These are phyloP conservation scores for Xylaria venustula DNA, from an alignment of 495 filamentous ascomycete species.

Conservation along the genomic window DNA sequence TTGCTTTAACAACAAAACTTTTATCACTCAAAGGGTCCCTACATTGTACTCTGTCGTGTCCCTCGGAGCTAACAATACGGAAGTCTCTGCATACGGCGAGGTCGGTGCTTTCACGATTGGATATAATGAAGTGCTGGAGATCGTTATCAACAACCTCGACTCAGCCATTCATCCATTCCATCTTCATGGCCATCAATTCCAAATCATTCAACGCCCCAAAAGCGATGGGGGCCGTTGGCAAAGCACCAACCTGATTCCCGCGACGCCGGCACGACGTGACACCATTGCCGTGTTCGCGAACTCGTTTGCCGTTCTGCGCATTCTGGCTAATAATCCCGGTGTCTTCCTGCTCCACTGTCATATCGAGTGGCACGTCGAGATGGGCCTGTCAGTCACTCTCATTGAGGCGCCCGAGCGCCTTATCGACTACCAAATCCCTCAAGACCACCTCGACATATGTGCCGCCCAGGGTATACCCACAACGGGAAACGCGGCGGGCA, in stretches of 20 bases:
- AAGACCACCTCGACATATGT: slow-evolving; percentile 61
- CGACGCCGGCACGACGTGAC: slow-evolving; percentile 54
- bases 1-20: slow-evolving; percentile 76
- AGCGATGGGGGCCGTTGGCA: slow-evolving; percentile 41
- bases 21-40: slow-evolving; percentile 71
- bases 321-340: slow-evolving; percentile 67
- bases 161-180: slow-evolving; percentile 56
- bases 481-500: slow-evolving; percentile 74
- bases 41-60: slow-evolving; percentile 73
- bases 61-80: slow-evolving; percentile 56
- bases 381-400: slow-evolving; percentile 68
- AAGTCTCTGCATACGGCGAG: slow-evolving; percentile 72
- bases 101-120: slow-evolving; percentile 65
- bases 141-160: slow-evolving; percentile 79
- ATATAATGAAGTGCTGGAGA: slow-evolving; percentile 67
- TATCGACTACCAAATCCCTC: slow-evolving; percentile 59
- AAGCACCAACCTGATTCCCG: slow-evolving; percentile 36
- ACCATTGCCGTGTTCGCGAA: slow-evolving; percentile 53
- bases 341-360: slow-evolving; percentile 83
- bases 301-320: slow-evolving; percentile 58
- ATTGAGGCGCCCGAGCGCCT: slow-evolving; percentile 68
- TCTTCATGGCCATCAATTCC: slow-evolving; percentile 76
- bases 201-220: slow-evolving; percentile 57
- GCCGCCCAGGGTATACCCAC: slow-evolving; percentile 46
- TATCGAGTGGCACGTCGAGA: slow-evolving; percentile 76